Base-by-base conservation (phyloP, 176 grass and related monocot species). In the Phoenix roebelenii region DNA sequence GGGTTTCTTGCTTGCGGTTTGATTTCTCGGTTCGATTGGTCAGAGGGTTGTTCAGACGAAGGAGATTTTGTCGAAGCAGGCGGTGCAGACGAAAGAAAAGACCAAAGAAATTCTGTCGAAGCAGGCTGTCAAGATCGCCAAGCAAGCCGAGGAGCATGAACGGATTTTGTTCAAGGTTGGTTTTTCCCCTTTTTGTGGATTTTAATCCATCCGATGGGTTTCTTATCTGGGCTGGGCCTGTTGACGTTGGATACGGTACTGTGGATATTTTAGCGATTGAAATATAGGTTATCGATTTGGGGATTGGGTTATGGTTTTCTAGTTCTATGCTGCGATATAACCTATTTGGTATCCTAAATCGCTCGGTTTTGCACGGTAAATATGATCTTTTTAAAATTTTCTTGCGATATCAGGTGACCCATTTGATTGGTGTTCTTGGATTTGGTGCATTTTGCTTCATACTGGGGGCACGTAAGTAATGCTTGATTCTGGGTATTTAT, bases 381-480 rank as follows among this genome's bases (percentile, higher is more conserved):
- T 14, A 12, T 14, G 35, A 14, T 14, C 10, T 12, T 2, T 44
- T 14, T 2, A 44, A 44, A 44, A 3, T 44, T 44, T 44, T 44
- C 9, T 44, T 44, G 35, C 35, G 35, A 44, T 44, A 44, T 44
- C 77, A 97, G 92, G 87, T 97, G 69, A 97, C 92, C 49, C 78
- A 91, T 80, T 64, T 97, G 81, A 59, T 97, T 55, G 92, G 92
- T 62, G 92, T 97, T 64, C 83, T 85, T 76, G 81, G 84, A 74
- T 97, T 97, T 80, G 92, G 92, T 68, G 85, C 87, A 67, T 91
- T 97, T 78, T 97, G 87, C 82, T 97, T 82, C 73, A 71, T 91
- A 57, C n/a, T 97, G 80, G 92, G 92, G 70, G 87, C 92, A 55
- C 83, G 92, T 97, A 91, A 89, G 92, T 59, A 65, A 59, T 54